Evolutionary conservation across 2,329 filamentous ascomycete species (phyloP).

Genomic region (Clonostachys solani): DNA sequence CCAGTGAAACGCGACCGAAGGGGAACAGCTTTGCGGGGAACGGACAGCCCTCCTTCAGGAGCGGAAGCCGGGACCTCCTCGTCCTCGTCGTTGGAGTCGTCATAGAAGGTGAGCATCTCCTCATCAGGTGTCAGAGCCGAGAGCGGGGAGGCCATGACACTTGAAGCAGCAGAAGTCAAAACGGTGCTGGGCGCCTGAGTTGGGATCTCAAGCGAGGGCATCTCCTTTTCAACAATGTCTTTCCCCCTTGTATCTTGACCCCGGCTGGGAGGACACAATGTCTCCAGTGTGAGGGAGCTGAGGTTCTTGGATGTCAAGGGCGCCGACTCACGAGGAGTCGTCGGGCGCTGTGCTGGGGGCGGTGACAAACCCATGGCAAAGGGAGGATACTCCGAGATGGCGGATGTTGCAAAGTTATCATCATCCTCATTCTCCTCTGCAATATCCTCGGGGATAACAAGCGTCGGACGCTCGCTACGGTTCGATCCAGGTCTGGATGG

Average conservation of each 20-base stretch:
- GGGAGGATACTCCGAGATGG: slow-evolving; percentile 35
- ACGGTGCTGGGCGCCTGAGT: slow-evolving; percentile 14
- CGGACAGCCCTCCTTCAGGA: neutral
- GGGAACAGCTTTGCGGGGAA: neutral
- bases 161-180: slow-evolving; percentile 20
- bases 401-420: slow-evolving; percentile 57
- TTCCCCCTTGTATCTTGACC: neutral
- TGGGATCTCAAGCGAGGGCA: neutral
- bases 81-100: slow-evolving; percentile 33
- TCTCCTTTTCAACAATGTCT: neutral
- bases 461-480: slow-evolving; percentile 18
- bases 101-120: slow-evolving; percentile 40
- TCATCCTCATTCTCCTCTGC: slow-evolving; percentile 37
- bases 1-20: slow-evolving; percentile 13
- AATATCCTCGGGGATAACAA: slow-evolving; percentile 28
- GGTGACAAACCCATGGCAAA: slow-evolving; percentile 46
- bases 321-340: slow-evolving; percentile 15
- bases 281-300: slow-evolving; percentile 15
- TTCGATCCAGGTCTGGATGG: slow-evolving; percentile 18
- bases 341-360: slow-evolving; percentile 40
- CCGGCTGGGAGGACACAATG: slow-evolving; percentile 2
- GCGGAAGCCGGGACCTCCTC: slow-evolving; percentile 18
- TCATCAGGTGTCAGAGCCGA: slow-evolving; percentile 32
- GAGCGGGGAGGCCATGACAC: slow-evolving; percentile 21
- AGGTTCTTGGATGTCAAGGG: slow-evolving; percentile 12